Evolutionary conservation across 1,284 basidiomycete species (phyloP), one percentile per base, ranked within the genome.

Genomic region (Ceratobasidium sp.): DNA sequence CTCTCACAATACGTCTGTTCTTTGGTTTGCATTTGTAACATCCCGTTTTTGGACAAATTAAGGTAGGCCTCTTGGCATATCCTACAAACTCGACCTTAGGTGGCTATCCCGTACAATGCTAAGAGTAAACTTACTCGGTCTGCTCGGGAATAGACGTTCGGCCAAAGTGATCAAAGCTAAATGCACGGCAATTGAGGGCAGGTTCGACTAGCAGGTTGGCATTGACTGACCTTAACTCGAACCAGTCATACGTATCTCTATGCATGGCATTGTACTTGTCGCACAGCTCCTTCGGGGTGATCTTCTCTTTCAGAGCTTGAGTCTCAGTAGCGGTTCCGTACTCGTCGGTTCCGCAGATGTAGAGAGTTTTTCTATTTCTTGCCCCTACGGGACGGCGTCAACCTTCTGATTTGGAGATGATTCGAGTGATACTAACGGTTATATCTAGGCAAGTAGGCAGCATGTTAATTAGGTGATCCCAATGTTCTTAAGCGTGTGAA

Each of bases 291-390:
- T 88, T 85, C 0, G 98, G 95, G 7, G 93, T 90, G 30, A 98
- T 84, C 0, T 92, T 91, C 81, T 99, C 98, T 81, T 98, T 98
- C 73, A 98, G 82, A 2, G 97, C 98, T 83, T 98, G 93, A 1
- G 96, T 98, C 85, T 99, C 97, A 0, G 98, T 98, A 0, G 97
- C 97, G 1, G 97, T 99, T 41, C 97, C 97, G 79, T 99, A 99
- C 82, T 99, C 97, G 80, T 99, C 97, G 5, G 98, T 99, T 57
- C 98, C 98, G 81, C 98, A 99, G 76, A 99, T 88, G 82, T 96
- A 94, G 5, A 91, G 82, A 1, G 91, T 92, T 73, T 87, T 86
- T 78, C 89, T 84, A 83, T 94, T 92, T 77, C 91, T 84, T 49
- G 91, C 89, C 26, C 92, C 92, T 94, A 74, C 18, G 35, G 23